Conservation (phyloP, 208 protist genomes). For the Leishmania aethiopica region DNA sequence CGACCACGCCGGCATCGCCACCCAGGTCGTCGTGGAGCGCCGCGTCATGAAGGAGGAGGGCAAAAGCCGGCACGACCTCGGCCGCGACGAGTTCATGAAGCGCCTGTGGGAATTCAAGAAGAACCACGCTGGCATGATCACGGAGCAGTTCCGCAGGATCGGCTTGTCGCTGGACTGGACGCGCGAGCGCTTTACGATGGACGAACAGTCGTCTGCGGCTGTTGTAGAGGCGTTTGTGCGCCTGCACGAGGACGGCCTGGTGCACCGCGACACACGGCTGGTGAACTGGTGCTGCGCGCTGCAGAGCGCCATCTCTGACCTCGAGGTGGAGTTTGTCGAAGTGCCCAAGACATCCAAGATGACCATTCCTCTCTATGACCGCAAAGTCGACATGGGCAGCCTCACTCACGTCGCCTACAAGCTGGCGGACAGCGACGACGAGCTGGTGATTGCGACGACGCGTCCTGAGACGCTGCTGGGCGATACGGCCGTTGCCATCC, state of each 20-base stretch:
- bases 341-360: conserved; percentile 81
- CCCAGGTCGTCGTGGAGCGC: conserved; percentile 99
- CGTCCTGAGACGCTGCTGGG: conserved; percentile 99
- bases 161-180: conserved; percentile 99
- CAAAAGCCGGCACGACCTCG: conserved; percentile 95
- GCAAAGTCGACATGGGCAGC: conserved; percentile 94
- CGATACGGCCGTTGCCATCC: conserved; percentile 98
- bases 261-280: conserved; percentile 97
- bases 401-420: conserved; percentile 97
- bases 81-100: conserved; percentile 97
- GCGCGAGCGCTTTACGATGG: conserved; percentile 99
- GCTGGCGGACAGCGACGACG: conserved; percentile 76
- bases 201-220: conserved; percentile 91
- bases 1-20: conserved; percentile 99
- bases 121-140: conserved; percentile 95
- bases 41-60: conserved; percentile 89
- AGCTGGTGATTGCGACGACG: conserved; percentile 98
- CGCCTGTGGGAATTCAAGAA: conserved; percentile 99
- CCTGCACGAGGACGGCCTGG: conserved; percentile 96
- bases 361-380: conserved; percentile 90
- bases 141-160: conserved; percentile 95
- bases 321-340: conserved; percentile 98
- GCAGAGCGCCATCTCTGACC: conserved; percentile 99
- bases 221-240: conserved; percentile 97
- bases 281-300: conserved; percentile 99